A percentile compares a stretch with the other conserved stretches of the same genome.
These are phyloP conservation scores for Mesembryanthemum crystallinum DNA, from an alignment of 148 eudicot species.

Conservation along the genomic window DNA sequence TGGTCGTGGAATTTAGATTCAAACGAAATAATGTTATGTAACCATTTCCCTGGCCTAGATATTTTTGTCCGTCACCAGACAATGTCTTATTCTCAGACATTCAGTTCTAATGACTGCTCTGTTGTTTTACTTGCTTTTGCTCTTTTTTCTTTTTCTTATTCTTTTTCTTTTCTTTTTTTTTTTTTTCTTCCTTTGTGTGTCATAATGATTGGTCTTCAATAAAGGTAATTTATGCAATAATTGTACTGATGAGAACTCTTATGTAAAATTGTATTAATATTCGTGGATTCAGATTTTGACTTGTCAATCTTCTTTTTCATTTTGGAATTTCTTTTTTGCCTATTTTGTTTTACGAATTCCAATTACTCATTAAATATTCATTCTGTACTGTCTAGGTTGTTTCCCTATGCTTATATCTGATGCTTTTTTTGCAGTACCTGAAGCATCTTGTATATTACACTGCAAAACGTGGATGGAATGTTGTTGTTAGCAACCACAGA, in stretches of 20 bases:
- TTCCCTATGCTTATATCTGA: constrained; percentile 1
- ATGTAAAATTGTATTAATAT: not conserved
- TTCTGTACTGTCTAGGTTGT: not conserved
- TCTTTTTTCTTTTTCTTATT: not conserved
- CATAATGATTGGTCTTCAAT: not conserved
- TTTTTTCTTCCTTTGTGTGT: no score
- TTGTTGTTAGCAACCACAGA: constrained; percentile 86
- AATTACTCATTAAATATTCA: not conserved
- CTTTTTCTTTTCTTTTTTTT: not conserved
- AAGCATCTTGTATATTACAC: constrained; percentile 67
- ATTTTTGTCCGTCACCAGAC: not conserved
- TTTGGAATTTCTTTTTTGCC: not conserved
- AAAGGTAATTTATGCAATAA: not conserved
- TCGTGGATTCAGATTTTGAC: not conserved
- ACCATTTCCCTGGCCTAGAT: not conserved
- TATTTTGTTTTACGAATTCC: not conserved
- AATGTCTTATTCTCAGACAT: no score
- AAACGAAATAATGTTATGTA: not conserved
- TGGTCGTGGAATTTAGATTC: not conserved
- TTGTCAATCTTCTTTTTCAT: not conserved
- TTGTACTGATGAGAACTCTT: not conserved
- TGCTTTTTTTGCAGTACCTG: constrained; percentile 52
- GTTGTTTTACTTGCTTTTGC: not conserved
- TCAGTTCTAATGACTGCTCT: not conserved
- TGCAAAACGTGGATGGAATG: constrained; percentile 88